These are phyloP conservation scores for Globisporangium carolinianum DNA, from an alignment of 352 stramenopile genomes.

Conservation along the genomic window DNA sequence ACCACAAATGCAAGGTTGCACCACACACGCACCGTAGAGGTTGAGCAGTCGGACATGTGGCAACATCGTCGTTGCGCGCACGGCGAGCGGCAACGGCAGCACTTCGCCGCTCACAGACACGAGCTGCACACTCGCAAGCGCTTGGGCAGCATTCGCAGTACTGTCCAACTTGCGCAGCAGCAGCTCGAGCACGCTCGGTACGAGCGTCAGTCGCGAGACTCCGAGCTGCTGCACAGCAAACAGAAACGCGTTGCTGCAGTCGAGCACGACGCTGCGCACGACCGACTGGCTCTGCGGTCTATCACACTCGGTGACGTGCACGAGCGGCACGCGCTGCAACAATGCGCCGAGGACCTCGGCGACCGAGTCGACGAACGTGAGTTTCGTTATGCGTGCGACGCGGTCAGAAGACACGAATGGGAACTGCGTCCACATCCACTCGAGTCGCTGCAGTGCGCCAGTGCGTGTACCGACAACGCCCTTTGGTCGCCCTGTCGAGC, in stretches of 20 bases:
- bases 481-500: slow-evolving; percentile 33
- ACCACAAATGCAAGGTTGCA: background rate
- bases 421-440: slow-evolving; percentile 40
- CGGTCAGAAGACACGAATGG: slow-evolving; percentile 28
- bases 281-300: background rate
- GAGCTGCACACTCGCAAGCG: slow-evolving; percentile 20
- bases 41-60: slow-evolving; percentile 38
- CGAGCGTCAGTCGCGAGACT: slow-evolving; percentile 36
- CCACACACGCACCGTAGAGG: slow-evolving; percentile 34
- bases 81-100: slow-evolving; percentile 21
- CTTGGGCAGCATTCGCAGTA: background rate
- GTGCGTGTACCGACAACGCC: slow-evolving; percentile 39
- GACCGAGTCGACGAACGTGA: slow-evolving; percentile 34
- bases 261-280: slow-evolving; percentile 23
- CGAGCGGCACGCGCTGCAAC: slow-evolving; percentile 26
- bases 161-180: slow-evolving; percentile 21
- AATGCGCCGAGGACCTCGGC: slow-evolving; percentile 50
- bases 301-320: slow-evolving; percentile 19
- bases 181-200: slow-evolving; percentile 44
- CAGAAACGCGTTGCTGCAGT: slow-evolving; percentile 24
- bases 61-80: slow-evolving; percentile 14
- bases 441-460: slow-evolving; percentile 31
- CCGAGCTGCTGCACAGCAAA: slow-evolving; percentile 9
- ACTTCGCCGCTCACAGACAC: slow-evolving; percentile 50
- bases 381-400: slow-evolving; percentile 33